A percentile compares a stretch with the other conserved stretches of the same genome.
phyloP scores from a whole-genome alignment of 192 early-diverging fungal species.

The Radiomyces spectabilis region DNA sequence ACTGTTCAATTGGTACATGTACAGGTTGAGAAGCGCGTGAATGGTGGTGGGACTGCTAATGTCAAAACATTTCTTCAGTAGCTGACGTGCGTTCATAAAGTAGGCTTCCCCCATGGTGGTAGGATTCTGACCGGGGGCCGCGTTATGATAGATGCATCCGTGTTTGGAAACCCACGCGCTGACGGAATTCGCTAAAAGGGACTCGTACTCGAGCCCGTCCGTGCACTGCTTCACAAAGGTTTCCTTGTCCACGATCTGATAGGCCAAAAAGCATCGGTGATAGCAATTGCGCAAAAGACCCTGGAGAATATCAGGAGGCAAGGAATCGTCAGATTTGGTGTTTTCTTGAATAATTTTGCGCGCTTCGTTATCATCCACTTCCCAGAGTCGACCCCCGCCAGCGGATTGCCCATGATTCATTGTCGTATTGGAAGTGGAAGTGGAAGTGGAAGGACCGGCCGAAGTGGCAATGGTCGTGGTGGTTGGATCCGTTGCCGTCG shows the following conservation, averaged over 20 bases:
- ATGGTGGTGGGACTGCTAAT: slow-evolving; percentile 31
- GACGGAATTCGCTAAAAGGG: slow-evolving; percentile 29
- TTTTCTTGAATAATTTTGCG: slow-evolving; percentile 26
- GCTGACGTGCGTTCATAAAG: slow-evolving; percentile 32
- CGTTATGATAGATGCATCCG: slow-evolving; percentile 28
- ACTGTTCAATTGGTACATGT: slow-evolving; percentile 33
- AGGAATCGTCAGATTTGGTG: slow-evolving; percentile 9
- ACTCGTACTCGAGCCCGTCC: neutral
- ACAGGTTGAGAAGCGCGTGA: slow-evolving; percentile 30
- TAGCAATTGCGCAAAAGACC: slow-evolving; percentile 24
- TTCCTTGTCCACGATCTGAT: slow-evolving; percentile 28
- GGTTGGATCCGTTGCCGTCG: neutral
- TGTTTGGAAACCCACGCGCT: slow-evolving; percentile 35
- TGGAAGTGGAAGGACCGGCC: neutral
- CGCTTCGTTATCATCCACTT: slow-evolving; percentile 29
- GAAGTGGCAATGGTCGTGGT: neutral
- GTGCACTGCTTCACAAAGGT: slow-evolving; percentile 8
- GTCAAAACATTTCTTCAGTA: slow-evolving; percentile 35
- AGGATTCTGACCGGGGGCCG: slow-evolving; percentile 9
- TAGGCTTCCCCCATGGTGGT: slow-evolving; percentile 29
- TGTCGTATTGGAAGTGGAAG: neutral
- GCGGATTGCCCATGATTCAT: neutral
- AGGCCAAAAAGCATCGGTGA: slow-evolving; percentile 28
- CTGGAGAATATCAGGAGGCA: slow-evolving; percentile 21
- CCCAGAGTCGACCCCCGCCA: slow-evolving; percentile 24